Conservation (phyloP, 805 yeast species). For the Cyberlindnera subsufficiens region DNA sequence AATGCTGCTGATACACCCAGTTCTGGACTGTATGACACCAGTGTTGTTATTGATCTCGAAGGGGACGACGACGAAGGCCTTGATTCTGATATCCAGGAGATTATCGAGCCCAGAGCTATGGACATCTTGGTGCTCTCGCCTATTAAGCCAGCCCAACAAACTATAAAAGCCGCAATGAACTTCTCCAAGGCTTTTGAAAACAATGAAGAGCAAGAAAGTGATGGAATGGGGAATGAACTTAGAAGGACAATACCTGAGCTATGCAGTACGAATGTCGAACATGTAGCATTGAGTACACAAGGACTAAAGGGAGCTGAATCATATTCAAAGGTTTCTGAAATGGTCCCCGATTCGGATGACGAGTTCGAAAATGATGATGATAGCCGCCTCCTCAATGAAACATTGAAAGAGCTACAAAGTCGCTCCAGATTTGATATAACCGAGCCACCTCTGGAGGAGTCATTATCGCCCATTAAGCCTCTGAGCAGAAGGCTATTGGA, state of each 20-base stretch:
- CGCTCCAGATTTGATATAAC: neutral
- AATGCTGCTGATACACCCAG: neutral
- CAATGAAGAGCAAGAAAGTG: constrained; percentile 1
- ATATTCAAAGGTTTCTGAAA: neutral
- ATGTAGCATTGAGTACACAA: neutral
- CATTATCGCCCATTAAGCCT: neutral
- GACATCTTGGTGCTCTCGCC: neutral
- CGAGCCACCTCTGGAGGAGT: neutral
- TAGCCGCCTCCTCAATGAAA: constrained; percentile 1
- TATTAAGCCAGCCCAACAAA: neutral
- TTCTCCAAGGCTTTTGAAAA: constrained; percentile 11
- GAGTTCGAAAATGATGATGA: neutral
- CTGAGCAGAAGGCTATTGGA: neutral
- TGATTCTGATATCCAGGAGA: neutral
- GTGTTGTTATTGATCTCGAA: constrained; percentile 1
- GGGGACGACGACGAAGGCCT: neutral
- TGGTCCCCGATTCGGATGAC: neutral
- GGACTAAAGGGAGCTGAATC: neutral
- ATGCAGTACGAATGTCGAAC: too few species aligned
- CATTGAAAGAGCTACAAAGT: neutral
- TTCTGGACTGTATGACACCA: constrained; percentile 1
- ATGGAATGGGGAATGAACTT: neutral
- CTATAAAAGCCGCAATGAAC: neutral
- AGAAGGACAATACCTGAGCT: too few species aligned
- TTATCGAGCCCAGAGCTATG: neutral